Evolutionary conservation across 1,139 yeast species (phyloP), one percentile per base, ranked within the genome.

Genomic region (Sugiyamaella sp.): DNA sequence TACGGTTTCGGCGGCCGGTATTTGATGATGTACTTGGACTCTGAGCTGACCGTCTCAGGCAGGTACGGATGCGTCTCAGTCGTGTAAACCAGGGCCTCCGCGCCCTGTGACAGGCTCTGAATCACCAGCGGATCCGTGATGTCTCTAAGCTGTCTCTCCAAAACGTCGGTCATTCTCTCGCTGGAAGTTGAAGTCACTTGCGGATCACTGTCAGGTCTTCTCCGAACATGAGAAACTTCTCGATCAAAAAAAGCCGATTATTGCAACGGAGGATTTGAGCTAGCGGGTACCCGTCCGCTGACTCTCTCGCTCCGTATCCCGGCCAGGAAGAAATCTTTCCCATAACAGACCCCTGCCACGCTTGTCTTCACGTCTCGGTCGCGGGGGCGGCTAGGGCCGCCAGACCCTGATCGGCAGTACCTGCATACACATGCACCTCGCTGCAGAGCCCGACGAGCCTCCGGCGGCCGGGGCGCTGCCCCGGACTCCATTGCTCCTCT

Each of bases 1-100:
- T 93, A 95, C 10, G 86, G 82, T 69, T 95, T 95, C 12, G 85
- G 81, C 0, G 99, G 98, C 56, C 99, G 78, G 68, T 80, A 91
- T 68, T 95, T 95, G 60, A 90, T 77, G 48, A 93, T 84, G 67
- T 76, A 86, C 62, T 42, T 57, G 50, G 40, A 65, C 70, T 48
- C 46, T 3, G 17, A 14, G n/a, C 37, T 39, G 59, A n/a, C 53
- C 57, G 12, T 16, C 78, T 74, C 32, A 8, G 55, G 49, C 21
- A 78, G 66, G 66, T 85, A 90, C 14, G 97, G 97, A 68, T 89
- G 97, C 1, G 70, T 68, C 0, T 68, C 55, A 0, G 95, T 80
- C 29, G 75, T 71, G 68, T 86, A 89, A 1, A 90, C 93, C 20
- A 89, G 76, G 0, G 97, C 97, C 66, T 91, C 98, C 0, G 98